phyloP scores from a whole-genome alignment of 2,329 filamentous ascomycete species.

The Aspergillus tubingensis region DNA sequence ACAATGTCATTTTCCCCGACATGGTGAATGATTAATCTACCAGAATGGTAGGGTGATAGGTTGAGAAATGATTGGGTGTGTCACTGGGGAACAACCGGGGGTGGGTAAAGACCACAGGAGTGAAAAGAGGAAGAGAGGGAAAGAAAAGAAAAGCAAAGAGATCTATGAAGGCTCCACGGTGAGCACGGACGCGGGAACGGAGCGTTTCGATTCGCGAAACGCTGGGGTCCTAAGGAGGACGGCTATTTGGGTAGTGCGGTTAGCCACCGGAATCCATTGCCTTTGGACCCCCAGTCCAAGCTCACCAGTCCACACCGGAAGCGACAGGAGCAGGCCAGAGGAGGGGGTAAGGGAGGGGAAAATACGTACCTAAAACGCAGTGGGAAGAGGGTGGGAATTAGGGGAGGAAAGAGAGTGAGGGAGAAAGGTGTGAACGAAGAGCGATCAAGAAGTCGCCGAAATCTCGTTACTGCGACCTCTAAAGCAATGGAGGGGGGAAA shows the following conservation, averaged over 20 bases:
- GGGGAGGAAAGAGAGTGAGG: not conserved
- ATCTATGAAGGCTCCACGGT: constrained; percentile 27
- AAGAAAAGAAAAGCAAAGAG: constrained; percentile 19
- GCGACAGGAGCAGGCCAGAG: constrained; percentile 12
- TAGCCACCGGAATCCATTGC: constrained; percentile 29
- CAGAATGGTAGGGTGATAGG: not conserved
- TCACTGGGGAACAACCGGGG: constrained; percentile 1
- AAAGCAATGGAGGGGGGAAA: constrained; percentile 1
- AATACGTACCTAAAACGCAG: constrained; percentile 16
- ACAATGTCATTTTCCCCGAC: constrained; percentile 92
- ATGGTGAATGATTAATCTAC: constrained; percentile 52
- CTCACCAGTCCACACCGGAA: constrained; percentile 22
- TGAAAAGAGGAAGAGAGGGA: constrained; percentile 11
- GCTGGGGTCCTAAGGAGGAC: constrained; percentile 25
- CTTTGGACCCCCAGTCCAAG: constrained; percentile 20
- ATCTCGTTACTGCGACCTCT: constrained; percentile 5
- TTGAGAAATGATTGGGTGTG: constrained; percentile 3
- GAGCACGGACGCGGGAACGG: constrained; percentile 29
- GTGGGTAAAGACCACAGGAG: constrained; percentile 1
- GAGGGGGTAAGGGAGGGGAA: not conserved
- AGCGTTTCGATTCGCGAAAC: constrained; percentile 26
- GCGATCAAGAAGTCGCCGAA: not conserved
- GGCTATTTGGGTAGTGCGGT: constrained; percentile 30
- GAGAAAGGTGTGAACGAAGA: not conserved
- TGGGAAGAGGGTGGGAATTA: not conserved